Conservation (phyloP, 2,329 filamentous ascomycete species). For the Sphaerostilbella broomeana region DNA sequence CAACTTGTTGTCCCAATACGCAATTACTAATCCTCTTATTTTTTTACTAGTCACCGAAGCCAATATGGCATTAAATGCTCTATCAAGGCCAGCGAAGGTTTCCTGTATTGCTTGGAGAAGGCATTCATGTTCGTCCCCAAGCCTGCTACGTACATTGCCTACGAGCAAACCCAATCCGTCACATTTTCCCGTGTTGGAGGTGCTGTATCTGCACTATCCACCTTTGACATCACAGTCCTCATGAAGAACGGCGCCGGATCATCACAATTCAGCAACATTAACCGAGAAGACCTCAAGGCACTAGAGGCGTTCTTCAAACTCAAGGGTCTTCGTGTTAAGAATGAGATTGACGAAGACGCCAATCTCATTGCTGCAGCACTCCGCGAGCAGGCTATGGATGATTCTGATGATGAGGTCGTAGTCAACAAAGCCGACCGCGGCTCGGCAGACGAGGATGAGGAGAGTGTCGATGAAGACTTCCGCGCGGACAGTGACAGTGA, state of each 20-base stretch:
- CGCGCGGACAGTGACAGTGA: conserved; percentile 86
- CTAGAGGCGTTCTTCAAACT: conserved; percentile 97
- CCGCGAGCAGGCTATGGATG: conserved; percentile 74
- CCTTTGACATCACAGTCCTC: conserved; percentile 92
- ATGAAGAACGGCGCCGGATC: conserved; percentile 83
- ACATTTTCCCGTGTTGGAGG: conserved; percentile 95
- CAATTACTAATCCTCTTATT: not conserved
- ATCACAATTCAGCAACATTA: conserved; percentile 98
- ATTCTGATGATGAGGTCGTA: conserved; percentile 76
- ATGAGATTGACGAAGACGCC: conserved; percentile 95
- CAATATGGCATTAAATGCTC: conserved; percentile 97
- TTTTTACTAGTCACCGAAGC: conserved; percentile 62
- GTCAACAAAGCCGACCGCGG: conserved; percentile 68
- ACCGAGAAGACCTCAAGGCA: conserved; percentile 91
- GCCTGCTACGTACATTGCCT: conserved; percentile 92
- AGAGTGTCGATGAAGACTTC: conserved; percentile 95
- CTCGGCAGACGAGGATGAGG: conserved; percentile 91
- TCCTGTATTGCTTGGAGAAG: conserved; percentile 94
- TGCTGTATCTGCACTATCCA: conserved; percentile 86
- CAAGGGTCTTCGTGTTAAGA: conserved; percentile 93
- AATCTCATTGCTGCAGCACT: conserved; percentile 73
- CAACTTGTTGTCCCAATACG: not conserved
- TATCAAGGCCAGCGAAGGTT: conserved; percentile 99
- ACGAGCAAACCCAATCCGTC: conserved; percentile 85
- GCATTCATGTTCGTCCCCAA: conserved; percentile 99